Percentiles rank a stretch among this genome's conserved stretches.
phyloP scores from a whole-genome alignment of 345 rosid genomes.

The Aethionema arabicum region DNA sequence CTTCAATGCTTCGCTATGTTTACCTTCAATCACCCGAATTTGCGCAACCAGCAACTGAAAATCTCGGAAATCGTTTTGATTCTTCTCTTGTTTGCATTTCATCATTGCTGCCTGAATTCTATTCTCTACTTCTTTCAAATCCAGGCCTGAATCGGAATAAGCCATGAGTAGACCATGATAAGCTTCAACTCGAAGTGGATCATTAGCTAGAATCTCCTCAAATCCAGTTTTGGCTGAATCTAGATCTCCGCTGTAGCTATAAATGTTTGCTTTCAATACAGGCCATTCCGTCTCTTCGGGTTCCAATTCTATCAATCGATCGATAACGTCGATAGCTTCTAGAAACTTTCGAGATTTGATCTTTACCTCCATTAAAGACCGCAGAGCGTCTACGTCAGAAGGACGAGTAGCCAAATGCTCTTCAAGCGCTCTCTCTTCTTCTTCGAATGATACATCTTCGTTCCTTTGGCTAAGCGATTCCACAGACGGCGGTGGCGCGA shows the following conservation, averaged over 20 bases:
- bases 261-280: slow-evolving; percentile 63
- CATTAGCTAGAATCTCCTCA: slow-evolving; percentile 69
- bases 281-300: slow-evolving; percentile 81
- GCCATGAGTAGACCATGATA: slow-evolving; percentile 86
- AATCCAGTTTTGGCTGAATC: slow-evolving; percentile 55
- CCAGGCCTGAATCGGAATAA: slow-evolving; percentile 53
- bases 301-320: slow-evolving; percentile 70
- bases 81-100: slow-evolving; percentile 66
- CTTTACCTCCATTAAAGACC: slow-evolving; percentile 72
- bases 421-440: slow-evolving; percentile 55
- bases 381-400: slow-evolving; percentile 56
- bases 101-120: slow-evolving; percentile 71
- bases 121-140: slow-evolving; percentile 47
- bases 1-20: slow-evolving; percentile 68
- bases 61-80: slow-evolving; percentile 56
- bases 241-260: slow-evolving; percentile 59
- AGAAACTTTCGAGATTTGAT: slow-evolving; percentile 61
- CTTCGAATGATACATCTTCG: slow-evolving; percentile 41
- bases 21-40: slow-evolving; percentile 67
- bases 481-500: slow-evolving; percentile 35
- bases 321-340: slow-evolving; percentile 58
- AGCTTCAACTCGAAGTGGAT: slow-evolving; percentile 81
- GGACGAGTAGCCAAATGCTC: slow-evolving; percentile 45
- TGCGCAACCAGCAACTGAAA: slow-evolving; percentile 82
- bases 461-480: slow-evolving; percentile 33